Evolutionary conservation across 306 rosid species (phyloP), one percentile per base, ranked within the genome.

Genomic region (Sindora glabra): DNA sequence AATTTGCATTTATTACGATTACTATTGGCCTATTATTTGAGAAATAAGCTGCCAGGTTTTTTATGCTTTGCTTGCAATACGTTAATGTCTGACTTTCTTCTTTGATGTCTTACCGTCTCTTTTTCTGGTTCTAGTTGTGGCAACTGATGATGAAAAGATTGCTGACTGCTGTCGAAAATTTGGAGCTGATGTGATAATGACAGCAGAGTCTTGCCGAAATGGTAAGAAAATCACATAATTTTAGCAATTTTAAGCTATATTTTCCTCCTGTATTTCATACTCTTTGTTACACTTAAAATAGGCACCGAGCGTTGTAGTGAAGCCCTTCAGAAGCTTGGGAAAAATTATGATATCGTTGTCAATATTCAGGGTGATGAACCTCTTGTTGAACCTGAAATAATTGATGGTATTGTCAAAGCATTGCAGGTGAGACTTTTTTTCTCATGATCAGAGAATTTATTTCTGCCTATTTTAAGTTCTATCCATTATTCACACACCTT

Each of bases 301-400:
- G 98, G 98, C 37, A 80, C 98, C 17, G 98, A 88, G 67, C 95
- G 98, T 50, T 92, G 98, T 77, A 78, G 72, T 68, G 98, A 92
- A 78, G 98, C 95, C 42, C 79, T 92, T 48, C 80, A 86, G 48
- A 92, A 83, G 81, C 95, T 92, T 23, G 86, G 75, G 50, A 83
- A 65, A 72, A 86, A 81, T 44, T 92, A 92, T 64, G 98, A 92
- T n/a, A n/a, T 92, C 46, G 98, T 92, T 46, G 98, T 92, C 68
- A 92, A 92, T 71, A 92, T 92, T 74, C 98, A 92, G 56, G 98
- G 98, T 24, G 96, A 92, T 67, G 98, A 92, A 47, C 98, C 98
- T 64, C 96, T 92, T 70, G 37, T 88, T 55, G 96, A 92, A 66
- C 98, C 98, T 14, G 96, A 86, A 75, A 89, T 86, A 60, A 92